These are phyloP conservation scores for Lathyrus oleraceus DNA, from an alignment of 306 rosid genomes.

Conservation along the genomic window DNA sequence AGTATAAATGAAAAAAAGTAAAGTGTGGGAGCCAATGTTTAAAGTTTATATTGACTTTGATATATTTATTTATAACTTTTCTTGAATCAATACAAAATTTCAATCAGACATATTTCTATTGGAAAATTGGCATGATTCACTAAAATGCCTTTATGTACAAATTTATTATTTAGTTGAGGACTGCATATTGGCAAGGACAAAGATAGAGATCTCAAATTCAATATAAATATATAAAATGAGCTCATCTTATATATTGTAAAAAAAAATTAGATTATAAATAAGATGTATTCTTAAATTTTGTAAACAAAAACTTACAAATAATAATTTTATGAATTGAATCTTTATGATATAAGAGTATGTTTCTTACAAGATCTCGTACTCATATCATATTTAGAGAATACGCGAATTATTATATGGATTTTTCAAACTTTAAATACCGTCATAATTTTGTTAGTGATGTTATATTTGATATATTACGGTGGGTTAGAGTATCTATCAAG, in stretches of 20 bases:
- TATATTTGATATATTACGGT: too few species aligned
- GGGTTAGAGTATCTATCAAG: too few species aligned
- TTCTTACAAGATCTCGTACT: too few species aligned
- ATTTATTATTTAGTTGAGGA: neutral
- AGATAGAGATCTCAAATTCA: conserved; percentile 3
- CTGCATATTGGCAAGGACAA: conserved; percentile 10
- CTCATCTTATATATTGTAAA: neutral
- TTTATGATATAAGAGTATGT: too few species aligned
- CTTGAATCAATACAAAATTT: conserved; percentile 21
- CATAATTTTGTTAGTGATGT: too few species aligned
- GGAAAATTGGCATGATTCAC: conserved; percentile 34
- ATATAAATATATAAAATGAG: conserved; percentile 6
- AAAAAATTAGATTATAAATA: too few species aligned
- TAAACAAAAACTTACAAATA: too few species aligned
- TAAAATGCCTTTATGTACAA: conserved; percentile 3
- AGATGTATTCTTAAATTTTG: too few species aligned
- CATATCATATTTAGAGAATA: too few species aligned
- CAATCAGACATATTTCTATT: conserved; percentile 14
- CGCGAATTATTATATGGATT: too few species aligned
- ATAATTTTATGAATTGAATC: too few species aligned
- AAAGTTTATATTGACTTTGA: conserved; percentile 38
- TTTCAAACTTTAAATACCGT: too few species aligned
- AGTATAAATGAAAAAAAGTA: conserved; percentile 45
- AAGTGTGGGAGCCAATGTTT: conserved; percentile 43
- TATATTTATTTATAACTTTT: conserved; percentile 36